These are phyloP conservation scores for Pseudogymnoascus sp. DNA, from an alignment of 2,329 filamentous ascomycete species.

Conservation along the genomic window DNA sequence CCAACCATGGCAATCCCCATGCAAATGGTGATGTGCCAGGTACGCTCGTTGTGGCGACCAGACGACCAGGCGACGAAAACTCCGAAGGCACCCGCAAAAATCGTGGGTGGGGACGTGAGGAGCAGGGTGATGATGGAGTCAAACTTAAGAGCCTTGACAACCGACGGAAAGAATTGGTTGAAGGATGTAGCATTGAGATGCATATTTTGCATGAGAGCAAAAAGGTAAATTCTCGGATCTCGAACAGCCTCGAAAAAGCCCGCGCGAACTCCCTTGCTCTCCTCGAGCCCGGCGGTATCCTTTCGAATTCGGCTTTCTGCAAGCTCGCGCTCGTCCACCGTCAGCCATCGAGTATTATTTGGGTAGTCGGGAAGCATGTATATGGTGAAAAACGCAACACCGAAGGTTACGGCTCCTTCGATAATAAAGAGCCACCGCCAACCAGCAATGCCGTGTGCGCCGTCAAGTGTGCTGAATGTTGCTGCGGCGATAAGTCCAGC, in stretches of 20 bases:
- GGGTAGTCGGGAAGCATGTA: conserved; percentile 31
- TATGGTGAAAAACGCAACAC: conserved; percentile 33
- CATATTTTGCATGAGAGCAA: conserved; percentile 41
- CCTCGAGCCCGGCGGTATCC: conserved; percentile 37
- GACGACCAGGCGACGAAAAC: conserved; percentile 35
- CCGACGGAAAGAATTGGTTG: conserved; percentile 36
- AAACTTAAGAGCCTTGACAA: conserved; percentile 33
- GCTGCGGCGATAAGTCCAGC: conserved; percentile 51
- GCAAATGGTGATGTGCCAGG: conserved; percentile 31
- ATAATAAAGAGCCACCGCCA: conserved; percentile 47
- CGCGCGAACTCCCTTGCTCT: conserved; percentile 31
- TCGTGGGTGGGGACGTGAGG: conserved; percentile 36
- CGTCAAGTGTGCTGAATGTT: conserved; percentile 13
- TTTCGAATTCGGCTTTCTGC: conserved; percentile 34
- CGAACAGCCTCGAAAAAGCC: conserved; percentile 35
- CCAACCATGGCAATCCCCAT: conserved; percentile 28
- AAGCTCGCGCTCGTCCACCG: conserved; percentile 34
- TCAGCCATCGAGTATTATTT: conserved; percentile 36
- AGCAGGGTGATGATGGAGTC: conserved; percentile 34
- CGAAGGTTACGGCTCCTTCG: conserved; percentile 46
- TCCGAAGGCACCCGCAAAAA: conserved; percentile 32
- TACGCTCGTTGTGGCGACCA: conserved; percentile 32
- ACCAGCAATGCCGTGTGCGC: conserved; percentile 14
- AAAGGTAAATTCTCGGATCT: conserved; percentile 38
- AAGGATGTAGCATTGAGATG: conserved; percentile 37